Evolutionary conservation across 257 asterid genomes (phyloP), one percentile per base, ranked within the genome.

Genomic region (Primulina tabacum): DNA sequence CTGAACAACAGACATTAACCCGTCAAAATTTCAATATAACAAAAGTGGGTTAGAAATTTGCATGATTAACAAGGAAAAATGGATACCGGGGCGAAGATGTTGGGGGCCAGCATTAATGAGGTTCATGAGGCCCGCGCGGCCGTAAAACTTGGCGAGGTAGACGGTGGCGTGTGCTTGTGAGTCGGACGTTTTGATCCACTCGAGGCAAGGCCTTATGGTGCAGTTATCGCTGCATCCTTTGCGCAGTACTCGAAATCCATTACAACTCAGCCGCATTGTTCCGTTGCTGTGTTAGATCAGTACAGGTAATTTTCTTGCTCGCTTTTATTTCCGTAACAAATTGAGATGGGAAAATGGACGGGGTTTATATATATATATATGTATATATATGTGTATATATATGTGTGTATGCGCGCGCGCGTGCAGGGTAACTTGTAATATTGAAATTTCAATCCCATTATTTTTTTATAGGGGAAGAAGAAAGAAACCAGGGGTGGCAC

Each of bases 81-180:
- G 29, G 7, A 18, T 9, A 83, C 97, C 97, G 62, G 97, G 95
- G 29, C 97, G 96, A 70, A 83, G 91, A 55, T 87, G 83, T 0
- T 77, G 71, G 0, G 97, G 89, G 28, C 88, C 95, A 71, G 91
- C 95, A 81, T 91, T 82, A 66, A 91, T 77, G 61, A 91, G 92
- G 80, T 89, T 87, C 79, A 92, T 68, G 8, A 92, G 90, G 7
- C 97, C 96, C 12, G 96, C 96, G 21, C 96, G 95, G 79, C 97
- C 97, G 76, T 89, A 92, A 71, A 89, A 92, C 69, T 92, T 92
- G 30, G 96, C 94, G 3, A 92, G 83, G 81, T 89, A 92, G 60
- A 92, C 89, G 65, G 96, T 89, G 71, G 97, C 97, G 77, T 83
- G 78, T 64, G 95, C 95, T 67, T 92, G 97, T 1, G 96, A 81